Percentiles rank a stretch among this genome's conserved stretches.
Conservation (phyloP, 257 asterid species). For the Solanum etuberosum region DNA sequence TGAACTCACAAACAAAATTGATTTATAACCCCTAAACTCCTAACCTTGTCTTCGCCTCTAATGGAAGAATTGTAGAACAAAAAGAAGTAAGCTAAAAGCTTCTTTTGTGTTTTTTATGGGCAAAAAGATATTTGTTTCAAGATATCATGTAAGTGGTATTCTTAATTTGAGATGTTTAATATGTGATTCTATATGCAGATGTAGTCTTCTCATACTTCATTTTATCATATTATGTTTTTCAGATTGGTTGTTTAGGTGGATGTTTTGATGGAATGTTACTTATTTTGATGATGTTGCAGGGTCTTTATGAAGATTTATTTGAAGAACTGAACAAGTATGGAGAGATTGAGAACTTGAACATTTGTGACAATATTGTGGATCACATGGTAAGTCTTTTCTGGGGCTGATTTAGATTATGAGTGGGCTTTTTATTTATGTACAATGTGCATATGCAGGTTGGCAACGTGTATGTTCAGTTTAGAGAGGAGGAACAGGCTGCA, state of each 20-base stretch:
- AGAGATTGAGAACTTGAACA: conserved; percentile 17
- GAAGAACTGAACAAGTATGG: conserved; percentile 22
- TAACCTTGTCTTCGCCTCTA: too few relatives aligned
- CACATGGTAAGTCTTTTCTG: conserved; percentile 7
- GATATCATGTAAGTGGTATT: background rate
- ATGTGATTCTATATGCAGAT: background rate
- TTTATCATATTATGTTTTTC: background rate
- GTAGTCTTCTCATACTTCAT: background rate
- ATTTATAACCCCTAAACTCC: too few relatives aligned
- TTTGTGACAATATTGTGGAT: conserved; percentile 24
- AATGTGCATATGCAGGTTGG: conserved; percentile 5
- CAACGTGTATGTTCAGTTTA: conserved; percentile 14
- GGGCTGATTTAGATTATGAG: background rate
- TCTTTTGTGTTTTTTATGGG: background rate
- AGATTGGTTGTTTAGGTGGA: background rate
- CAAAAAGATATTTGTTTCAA: background rate
- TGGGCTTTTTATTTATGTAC: background rate
- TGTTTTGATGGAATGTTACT: background rate
- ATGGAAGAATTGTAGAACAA: background rate
- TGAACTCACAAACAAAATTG: too few relatives aligned
- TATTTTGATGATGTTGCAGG: background rate
- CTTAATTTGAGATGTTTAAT: background rate
- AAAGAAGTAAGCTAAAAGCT: background rate
- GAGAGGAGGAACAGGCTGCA: conserved; percentile 25
- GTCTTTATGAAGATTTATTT: conserved; percentile 18